Base-by-base conservation (phyloP, 257 asterid genomes). In the Penstemon newberryi region DNA sequence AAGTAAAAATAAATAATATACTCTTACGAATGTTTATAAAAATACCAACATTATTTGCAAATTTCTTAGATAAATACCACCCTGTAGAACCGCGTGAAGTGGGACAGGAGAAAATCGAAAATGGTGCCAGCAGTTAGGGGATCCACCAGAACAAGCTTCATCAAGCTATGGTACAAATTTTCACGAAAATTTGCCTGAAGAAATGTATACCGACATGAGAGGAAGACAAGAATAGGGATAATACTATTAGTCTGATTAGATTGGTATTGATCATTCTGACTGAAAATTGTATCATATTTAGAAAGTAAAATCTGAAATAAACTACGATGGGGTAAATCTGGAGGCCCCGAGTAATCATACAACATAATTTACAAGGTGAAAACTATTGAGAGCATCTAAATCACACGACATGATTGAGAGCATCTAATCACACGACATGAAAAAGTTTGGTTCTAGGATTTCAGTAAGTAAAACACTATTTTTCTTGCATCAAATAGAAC, bases 91-190 rank as follows among this genome's bases (percentile, higher is more conserved):
- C 72, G 83, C 80, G 80, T 85, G 77, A 90, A 88, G 82, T 90
- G 96, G 65, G 96, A 80, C 60, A 85, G 72, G 55, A 90, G 85
- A 81, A 90, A 83, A 75, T 90, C 89, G 12, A 83, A 82, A 79
- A 85, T 78, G 66, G 82, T 60, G 56, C 86, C 78, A 55, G 87
- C 83, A 72, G 79, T 72, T 74, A 51, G 71, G 59, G 92, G 96
- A 74, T 90, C 97, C 77, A 82, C 86, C 79, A 90, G 77, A 69
- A 86, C 92, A 83, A 88, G 89, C 86, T 86, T 88, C 78, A 86
- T 74, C 53, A 90, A 81, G 70, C 92, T 94, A 69, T 70, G 80
- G 77, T 90, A 90, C 76, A 88, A 77, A 63, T 70, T 79, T 77
- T 81, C 87, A 70, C 92, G 83, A 66, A 85, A 82, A 69, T 81